Percentiles rank a stretch among this genome's conserved stretches.
phyloP scores from a whole-genome alignment of 192 early-diverging fungal species.

The Coemansia sp. region DNA sequence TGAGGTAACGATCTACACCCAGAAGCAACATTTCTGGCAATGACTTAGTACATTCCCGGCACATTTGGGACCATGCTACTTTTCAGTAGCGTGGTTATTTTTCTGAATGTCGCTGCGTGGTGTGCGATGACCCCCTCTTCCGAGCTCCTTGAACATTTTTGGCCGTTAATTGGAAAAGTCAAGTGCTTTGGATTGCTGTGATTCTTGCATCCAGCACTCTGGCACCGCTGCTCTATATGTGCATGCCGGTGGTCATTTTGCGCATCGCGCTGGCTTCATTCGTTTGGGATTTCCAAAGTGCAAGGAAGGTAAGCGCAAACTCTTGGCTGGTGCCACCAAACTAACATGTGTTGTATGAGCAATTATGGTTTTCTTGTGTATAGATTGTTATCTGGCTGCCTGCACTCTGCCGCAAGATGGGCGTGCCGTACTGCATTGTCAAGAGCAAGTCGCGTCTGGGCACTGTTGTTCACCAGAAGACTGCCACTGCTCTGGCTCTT shows the following conservation, averaged over 20 bases:
- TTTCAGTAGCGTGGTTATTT: not conserved
- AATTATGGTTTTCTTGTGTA: not conserved
- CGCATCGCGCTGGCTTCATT: not conserved
- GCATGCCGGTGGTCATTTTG: conserved; percentile 1
- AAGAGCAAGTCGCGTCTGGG: conserved; percentile 99
- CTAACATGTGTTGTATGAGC: not conserved
- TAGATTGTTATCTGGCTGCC: conserved; percentile 96
- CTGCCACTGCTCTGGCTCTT: conserved; percentile 93
- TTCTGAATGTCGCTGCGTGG: conserved; percentile 16
- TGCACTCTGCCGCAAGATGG: conserved; percentile 99
- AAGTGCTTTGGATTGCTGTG: not conserved
- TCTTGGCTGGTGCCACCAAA: not conserved
- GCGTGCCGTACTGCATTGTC: conserved; percentile 98
- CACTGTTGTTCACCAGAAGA: conserved; percentile 99
- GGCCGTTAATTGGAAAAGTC: not conserved
- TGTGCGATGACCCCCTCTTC: conserved; percentile 51
- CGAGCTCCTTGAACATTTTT: not conserved
- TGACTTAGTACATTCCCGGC: conserved; percentile 23
- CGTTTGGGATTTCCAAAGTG: conserved; percentile 1
- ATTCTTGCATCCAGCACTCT: not conserved
- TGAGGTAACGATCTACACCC: conserved; percentile 58
- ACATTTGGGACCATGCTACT: not conserved
- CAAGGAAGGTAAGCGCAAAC: conserved; percentile 23
- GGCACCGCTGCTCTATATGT: not conserved
- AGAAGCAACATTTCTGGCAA: not conserved